Percentiles rank a stretch among this genome's conserved stretches.
Evolutionary conservation across 495 filamentous ascomycete species (phyloP).

Genomic region (Aspergillus asperescens): DNA sequence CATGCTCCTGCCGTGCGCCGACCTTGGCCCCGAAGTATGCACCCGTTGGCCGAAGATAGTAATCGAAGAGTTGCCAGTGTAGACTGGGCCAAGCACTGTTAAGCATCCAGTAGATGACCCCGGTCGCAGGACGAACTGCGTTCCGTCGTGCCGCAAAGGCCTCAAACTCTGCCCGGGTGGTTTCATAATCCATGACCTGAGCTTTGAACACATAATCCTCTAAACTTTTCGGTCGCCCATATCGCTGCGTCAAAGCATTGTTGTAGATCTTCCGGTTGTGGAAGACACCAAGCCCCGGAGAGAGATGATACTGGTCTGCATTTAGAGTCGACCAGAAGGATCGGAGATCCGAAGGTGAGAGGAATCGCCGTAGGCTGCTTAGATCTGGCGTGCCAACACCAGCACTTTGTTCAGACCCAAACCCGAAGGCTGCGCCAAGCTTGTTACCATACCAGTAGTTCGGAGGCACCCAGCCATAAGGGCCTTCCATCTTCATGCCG

Average conservation of each 20-base stretch:
- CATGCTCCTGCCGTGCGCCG: conserved; percentile 49
- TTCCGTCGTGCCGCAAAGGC: conserved; percentile 49
- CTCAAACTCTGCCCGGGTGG: conserved; percentile 56
- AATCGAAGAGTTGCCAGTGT: conserved; percentile 64
- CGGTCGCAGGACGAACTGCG: conserved; percentile 50
- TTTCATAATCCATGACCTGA: conserved; percentile 61
- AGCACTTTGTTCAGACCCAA: conserved; percentile 56
- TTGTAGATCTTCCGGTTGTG: conserved; percentile 54
- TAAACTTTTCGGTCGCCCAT: conserved; percentile 46
- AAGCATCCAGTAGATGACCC: conserved; percentile 65
- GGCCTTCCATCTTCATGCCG: conserved; percentile 63
- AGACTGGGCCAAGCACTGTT: conserved; percentile 61
- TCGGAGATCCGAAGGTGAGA: conserved; percentile 45
- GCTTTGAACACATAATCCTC: conserved; percentile 52
- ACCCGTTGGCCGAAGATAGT: conserved; percentile 54
- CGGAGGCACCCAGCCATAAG: conserved; percentile 64
- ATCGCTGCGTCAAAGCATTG: conserved; percentile 46
- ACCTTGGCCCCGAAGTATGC: conserved; percentile 57
- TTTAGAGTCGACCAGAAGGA: conserved; percentile 51
- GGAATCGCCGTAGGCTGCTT: conserved; percentile 49
- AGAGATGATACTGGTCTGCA: conserved; percentile 57
- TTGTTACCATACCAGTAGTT: conserved; percentile 55
- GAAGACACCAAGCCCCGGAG: conserved; percentile 47
- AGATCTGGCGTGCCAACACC: conserved; percentile 59
- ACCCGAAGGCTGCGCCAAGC: conserved; percentile 56